Evolutionary conservation across 2,329 filamentous ascomycete species (phyloP).

Genomic region (Camillea tinctor): DNA sequence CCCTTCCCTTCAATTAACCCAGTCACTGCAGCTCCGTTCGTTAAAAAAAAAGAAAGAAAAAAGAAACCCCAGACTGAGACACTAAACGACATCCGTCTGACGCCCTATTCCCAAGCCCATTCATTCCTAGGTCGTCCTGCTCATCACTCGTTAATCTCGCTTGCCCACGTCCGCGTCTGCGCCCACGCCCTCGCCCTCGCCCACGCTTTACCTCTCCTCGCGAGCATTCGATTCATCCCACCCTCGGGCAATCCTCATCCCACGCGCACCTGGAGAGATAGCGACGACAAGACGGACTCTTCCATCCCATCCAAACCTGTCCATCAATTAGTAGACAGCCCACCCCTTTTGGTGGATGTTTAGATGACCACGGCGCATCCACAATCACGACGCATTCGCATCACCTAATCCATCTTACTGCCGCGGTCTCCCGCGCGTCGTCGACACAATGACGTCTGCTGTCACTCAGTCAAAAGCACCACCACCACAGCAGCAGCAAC

Average conservation of each 20-base stretch:
- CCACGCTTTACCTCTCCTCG: neutral
- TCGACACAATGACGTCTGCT: conserved; percentile 34
- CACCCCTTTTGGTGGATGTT: conserved; percentile 5
- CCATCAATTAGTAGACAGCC: conserved; percentile 3
- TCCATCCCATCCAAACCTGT: conserved; percentile 7
- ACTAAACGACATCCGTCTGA: neutral
- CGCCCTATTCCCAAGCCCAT: neutral
- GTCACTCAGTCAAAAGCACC: conserved; percentile 29
- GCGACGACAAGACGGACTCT: conserved; percentile 1
- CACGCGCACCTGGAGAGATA: neutral
- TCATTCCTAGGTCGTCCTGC: neutral
- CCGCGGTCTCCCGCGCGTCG: conserved; percentile 32
- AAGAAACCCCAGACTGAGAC: neutral
- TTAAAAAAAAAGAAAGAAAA: no score
- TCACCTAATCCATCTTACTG: conserved; percentile 15
- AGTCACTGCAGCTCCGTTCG: neutral
- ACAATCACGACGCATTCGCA: conserved; percentile 12
- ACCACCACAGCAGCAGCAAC: conserved; percentile 12
- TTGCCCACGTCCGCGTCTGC: neutral
- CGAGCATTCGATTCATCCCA: neutral
- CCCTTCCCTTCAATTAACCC: neutral
- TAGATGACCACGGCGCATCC: conserved; percentile 14
- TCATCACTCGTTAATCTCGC: neutral
- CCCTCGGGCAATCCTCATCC: neutral
- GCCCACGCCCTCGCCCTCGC: no score